A percentile compares a stretch with the other conserved stretches of the same genome.
Conservation (phyloP, 352 stramenopile genomes). For the Phytophthora brassicae region DNA sequence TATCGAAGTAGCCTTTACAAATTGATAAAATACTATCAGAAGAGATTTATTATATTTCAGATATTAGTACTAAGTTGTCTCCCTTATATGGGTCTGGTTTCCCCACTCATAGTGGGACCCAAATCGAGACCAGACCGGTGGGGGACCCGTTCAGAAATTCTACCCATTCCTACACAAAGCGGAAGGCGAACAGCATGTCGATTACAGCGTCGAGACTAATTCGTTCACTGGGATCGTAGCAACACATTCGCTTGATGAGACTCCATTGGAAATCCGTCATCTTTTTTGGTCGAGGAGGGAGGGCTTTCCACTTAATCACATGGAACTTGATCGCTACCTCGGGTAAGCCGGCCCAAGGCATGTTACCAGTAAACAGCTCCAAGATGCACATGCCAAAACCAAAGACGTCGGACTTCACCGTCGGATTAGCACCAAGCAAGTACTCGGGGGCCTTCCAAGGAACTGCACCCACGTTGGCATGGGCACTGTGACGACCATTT, state of each 20-base stretch:
- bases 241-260: slow-evolving; percentile 36
- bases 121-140: too few species aligned
- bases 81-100: too few species aligned
- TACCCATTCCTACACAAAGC: not conserved
- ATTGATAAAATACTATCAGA: too few species aligned
- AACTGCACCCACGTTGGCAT: slow-evolving; percentile 14
- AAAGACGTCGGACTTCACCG: slow-evolving; percentile 30
- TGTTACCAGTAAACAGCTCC: slow-evolving; percentile 28
- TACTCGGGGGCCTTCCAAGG: slow-evolving; percentile 38
- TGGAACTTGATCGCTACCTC: slow-evolving; percentile 33
- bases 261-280: slow-evolving; percentile 29
- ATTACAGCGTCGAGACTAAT: slow-evolving; percentile 27
- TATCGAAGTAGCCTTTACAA: too few species aligned
- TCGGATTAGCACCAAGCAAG: slow-evolving; percentile 11
- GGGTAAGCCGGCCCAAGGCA: slow-evolving; percentile 27
- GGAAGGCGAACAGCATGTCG: slow-evolving; percentile 28
- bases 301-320: slow-evolving; percentile 19
- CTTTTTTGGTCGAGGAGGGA: slow-evolving; percentile 20
- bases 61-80: too few species aligned
- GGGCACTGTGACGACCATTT: slow-evolving; percentile 3
- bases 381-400: slow-evolving; percentile 40
- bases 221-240: slow-evolving; percentile 20
- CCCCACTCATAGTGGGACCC: too few species aligned
- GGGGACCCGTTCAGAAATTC: too few species aligned
- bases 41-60: too few species aligned